Evolutionary conservation across 148 eudicot genomes (phyloP), one percentile per base, ranked within the genome.

Genomic region (Heliamphora exappendiculata): DNA sequence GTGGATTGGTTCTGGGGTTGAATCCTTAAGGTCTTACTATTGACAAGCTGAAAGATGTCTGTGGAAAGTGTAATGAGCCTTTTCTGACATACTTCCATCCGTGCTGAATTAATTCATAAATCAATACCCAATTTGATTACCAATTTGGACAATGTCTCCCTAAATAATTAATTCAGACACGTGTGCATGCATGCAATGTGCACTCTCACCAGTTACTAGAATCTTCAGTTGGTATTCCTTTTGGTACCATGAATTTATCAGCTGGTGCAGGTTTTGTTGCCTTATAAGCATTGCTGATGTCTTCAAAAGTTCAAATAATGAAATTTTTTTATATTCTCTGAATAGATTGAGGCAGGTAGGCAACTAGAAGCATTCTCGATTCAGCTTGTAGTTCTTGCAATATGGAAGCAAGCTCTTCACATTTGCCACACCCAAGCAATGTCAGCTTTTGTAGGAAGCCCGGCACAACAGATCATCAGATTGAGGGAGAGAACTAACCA

Each of bases 371-470:
- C 98, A 76, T 94, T 94, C 74, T 94, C 98, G n/a, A 69, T 92
- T 75, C 97, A 94, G 89, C 92, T 94, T 72, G 93, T 94, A 41
- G 86, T 90, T 70, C 88, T 94, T 83, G 97, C 96, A 44, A 85
- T 92, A 79, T 94, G 97, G 97, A 94, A 90, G 87, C 98, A 92
- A 82, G 93, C 98, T 62, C 76, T 94, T 78, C 83, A 92, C 81
- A 89, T 94, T 73, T 91, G 91, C 80, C 97, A 90, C 75, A 86
- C 96, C 33, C 93, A 89, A 76, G 97, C 93, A 28, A 90, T 88
- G 60, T 91, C 98, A 45, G 89, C 89, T 70, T 72, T 79, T 75
- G 89, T 88, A 83, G 97, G 89, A 69, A 92, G 91, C 79, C 83
- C 92, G 42, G 72, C 79, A 80, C 87, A 81, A 66, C 90, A 86